phyloP scores from a whole-genome alignment of 257 asterid genomes.

The Verbascum thapsus region DNA sequence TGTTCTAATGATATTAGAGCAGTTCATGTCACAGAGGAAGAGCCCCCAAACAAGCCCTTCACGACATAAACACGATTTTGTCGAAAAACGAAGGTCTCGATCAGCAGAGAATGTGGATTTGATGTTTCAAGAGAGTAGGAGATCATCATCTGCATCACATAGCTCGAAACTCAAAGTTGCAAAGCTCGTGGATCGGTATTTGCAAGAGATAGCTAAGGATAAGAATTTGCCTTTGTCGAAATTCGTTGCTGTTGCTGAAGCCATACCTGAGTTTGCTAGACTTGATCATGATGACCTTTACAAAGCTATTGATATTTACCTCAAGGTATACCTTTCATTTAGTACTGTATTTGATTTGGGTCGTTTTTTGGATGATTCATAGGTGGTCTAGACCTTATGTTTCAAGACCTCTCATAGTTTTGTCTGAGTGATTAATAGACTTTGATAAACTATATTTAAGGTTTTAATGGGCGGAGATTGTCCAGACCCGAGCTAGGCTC shows the following conservation, averaged over 20 bases:
- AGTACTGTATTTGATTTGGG: no score
- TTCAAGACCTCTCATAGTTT: no score
- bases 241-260: conserved; percentile 67
- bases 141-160: conserved; percentile 83
- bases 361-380: no score
- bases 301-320: conserved; percentile 77
- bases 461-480: no score
- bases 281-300: conserved; percentile 85
- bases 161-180: conserved; percentile 74
- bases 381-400: no score
- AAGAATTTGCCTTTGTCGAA: conserved; percentile 51
- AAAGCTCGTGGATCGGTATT: conserved; percentile 79
- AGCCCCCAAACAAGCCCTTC: conserved; percentile 80
- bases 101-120: conserved; percentile 72
- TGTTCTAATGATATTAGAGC: conserved; percentile 58
- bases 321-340: conserved; percentile 58
- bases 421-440: no score
- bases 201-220: conserved; percentile 68
- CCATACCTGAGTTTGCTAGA: conserved; percentile 77
- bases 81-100: conserved; percentile 72
- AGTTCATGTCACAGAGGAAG: conserved; percentile 70
- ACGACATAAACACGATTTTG: conserved; percentile 42
- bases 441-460: no score
- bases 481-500: no score
- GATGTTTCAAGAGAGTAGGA: conserved; percentile 75